Evolutionary conservation across 257 asterid species (phyloP).

Genomic region (Primulina huaijiensis): DNA sequence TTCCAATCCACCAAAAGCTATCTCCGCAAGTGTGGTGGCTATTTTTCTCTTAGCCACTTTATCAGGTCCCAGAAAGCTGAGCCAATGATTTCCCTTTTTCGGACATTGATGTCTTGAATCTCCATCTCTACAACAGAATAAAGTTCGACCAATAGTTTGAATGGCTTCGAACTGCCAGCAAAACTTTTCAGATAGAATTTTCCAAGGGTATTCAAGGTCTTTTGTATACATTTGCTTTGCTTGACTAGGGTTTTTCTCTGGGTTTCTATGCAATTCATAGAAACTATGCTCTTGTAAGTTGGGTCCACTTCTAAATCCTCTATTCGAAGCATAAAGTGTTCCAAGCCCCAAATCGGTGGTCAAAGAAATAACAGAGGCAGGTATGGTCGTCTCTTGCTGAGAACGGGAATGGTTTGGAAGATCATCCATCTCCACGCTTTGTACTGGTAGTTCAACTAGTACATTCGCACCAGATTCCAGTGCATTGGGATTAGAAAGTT

Average conservation of each 20-base stretch:
- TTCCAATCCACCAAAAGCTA: constrained; percentile 48
- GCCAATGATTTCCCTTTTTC: constrained; percentile 70
- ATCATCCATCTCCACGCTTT: constrained; percentile 27
- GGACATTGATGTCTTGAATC: constrained; percentile 34
- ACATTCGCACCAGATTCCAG: constrained; percentile 25
- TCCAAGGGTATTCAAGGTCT: constrained; percentile 53
- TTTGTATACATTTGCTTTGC: constrained; percentile 33
- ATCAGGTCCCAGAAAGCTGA: constrained; percentile 84
- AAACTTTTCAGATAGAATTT: constrained; percentile 58
- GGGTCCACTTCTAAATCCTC: constrained; percentile 32
- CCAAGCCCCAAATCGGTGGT: constrained; percentile 87
- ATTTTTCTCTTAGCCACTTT: constrained; percentile 72
- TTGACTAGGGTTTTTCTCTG: constrained; percentile 36
- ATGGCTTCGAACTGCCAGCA: constrained; percentile 85
- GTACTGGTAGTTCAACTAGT: constrained; percentile 35
- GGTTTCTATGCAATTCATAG: constrained; percentile 39
- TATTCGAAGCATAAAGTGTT: constrained; percentile 41
- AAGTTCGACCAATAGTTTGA: constrained; percentile 43
- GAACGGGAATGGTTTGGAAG: constrained; percentile 25
- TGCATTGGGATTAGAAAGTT: constrained; percentile 27
- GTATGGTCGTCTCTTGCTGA: constrained; percentile 24
- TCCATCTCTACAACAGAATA: constrained; percentile 54
- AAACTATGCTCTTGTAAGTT: constrained; percentile 29
- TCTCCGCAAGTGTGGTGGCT: constrained; percentile 67
- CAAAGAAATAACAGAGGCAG: constrained; percentile 39